phyloP scores from a whole-genome alignment of 768 basidiomycete genomes.

The Auriscalpium vulgare region DNA sequence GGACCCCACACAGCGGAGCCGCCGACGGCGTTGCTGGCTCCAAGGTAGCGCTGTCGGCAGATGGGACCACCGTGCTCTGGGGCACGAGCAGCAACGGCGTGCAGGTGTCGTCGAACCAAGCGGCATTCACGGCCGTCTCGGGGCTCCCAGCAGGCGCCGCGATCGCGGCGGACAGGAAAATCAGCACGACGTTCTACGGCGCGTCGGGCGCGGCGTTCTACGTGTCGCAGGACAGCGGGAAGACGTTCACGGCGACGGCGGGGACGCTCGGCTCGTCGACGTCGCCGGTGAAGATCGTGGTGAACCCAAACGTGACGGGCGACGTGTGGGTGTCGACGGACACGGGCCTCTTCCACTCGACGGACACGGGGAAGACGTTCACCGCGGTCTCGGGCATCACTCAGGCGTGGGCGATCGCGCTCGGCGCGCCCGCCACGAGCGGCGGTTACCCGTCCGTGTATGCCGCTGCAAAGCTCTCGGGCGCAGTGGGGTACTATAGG shows the following conservation, averaged over 20 bases:
- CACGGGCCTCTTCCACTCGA: slow-evolving; percentile 49
- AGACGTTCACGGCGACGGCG: slow-evolving; percentile 35
- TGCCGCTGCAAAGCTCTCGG: slow-evolving; percentile 41
- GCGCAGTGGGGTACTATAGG: slow-evolving; percentile 44
- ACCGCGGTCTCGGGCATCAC: slow-evolving; percentile 37
- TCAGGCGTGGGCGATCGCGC: slow-evolving; percentile 49
- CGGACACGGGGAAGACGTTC: slow-evolving; percentile 42
- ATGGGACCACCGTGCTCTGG: slow-evolving; percentile 54
- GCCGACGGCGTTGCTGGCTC: slow-evolving; percentile 33
- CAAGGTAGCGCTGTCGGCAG: slow-evolving; percentile 37
- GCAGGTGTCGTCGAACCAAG: slow-evolving; percentile 42
- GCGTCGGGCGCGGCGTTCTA: slow-evolving; percentile 50
- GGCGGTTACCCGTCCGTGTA: slow-evolving; percentile 49
- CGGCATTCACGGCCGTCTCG: slow-evolving; percentile 40
- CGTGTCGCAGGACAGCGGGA: slow-evolving; percentile 48
- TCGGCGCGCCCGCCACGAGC: slow-evolving; percentile 40
- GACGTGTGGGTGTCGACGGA: slow-evolving; percentile 62
- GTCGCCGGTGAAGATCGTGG: slow-evolving; percentile 42
- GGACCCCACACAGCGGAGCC: slow-evolving; percentile 48
- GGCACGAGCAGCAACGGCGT: slow-evolving; percentile 40
- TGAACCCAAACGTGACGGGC: slow-evolving; percentile 44
- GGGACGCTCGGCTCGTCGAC: slow-evolving; percentile 41
- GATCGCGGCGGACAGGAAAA: slow-evolving; percentile 58
- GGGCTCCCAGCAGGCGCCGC: slow-evolving; percentile 43
- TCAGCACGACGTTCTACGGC: slow-evolving; percentile 50